phyloP scores from a whole-genome alignment of 2,329 filamentous ascomycete genomes.

The Pseudopithomyces chartarum region DNA sequence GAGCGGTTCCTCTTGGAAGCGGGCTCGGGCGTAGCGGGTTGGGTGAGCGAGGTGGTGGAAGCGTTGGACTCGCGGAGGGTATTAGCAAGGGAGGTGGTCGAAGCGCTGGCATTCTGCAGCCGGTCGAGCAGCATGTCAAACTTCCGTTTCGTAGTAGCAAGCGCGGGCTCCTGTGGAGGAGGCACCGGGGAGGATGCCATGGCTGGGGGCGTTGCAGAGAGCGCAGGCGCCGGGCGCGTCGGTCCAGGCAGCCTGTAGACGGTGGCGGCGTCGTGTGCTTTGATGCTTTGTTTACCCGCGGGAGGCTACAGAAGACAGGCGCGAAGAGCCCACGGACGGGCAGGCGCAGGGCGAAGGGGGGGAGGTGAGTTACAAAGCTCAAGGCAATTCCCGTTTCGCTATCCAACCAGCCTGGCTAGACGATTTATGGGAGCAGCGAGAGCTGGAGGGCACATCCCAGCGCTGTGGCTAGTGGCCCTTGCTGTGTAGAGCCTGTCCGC shows the following conservation, averaged over 20 bases:
- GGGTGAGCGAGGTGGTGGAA: conserved; percentile 34
- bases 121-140: conserved; percentile 76
- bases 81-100: conserved; percentile 40
- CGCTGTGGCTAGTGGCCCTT: conserved; percentile 2
- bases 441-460: neutral
- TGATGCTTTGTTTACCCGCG: neutral
- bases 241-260: no score
- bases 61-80: conserved; percentile 45
- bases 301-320: neutral
- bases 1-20: conserved; percentile 42
- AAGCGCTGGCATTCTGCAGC: conserved; percentile 57
- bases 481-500: neutral
- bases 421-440: neutral
- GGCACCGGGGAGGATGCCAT: conserved; percentile 19
- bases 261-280: neutral
- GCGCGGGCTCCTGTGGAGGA: conserved; percentile 48
- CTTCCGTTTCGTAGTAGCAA: conserved; percentile 83
- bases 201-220: neutral
- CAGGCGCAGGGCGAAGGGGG: neutral
- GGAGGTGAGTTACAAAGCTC: neutral
- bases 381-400: neutral
- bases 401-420: neutral
- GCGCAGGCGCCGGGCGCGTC: neutral
- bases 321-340: neutral
- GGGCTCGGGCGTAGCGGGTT: conserved; percentile 32